Conservation (phyloP, 768 basidiomycete species). For the Asterophora lycoperdoides region DNA sequence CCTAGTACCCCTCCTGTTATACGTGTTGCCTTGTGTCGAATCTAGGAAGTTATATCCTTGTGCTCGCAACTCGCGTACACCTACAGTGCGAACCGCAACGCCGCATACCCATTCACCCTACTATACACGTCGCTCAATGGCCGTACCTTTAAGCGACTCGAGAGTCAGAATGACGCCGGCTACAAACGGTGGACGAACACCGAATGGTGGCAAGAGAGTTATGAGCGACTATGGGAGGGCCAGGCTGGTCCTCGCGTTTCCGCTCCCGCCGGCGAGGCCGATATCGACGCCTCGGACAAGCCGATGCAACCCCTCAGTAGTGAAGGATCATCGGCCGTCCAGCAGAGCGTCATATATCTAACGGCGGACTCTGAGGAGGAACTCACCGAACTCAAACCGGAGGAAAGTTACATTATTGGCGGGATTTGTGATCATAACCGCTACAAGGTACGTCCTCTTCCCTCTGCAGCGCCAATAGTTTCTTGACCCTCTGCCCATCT, state of each 20-base stretch:
- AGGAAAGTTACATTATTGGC: conserved; percentile 91
- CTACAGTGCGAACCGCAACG: conserved; percentile 81
- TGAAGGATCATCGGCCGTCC: conserved; percentile 15
- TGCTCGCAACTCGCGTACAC: conserved; percentile 88
- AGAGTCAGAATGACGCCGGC: conserved; percentile 57
- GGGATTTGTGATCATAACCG: conserved; percentile 96
- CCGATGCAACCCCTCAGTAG: background rate
- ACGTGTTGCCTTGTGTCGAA: conserved; percentile 4
- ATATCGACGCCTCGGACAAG: background rate
- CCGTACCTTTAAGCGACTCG: conserved; percentile 58
- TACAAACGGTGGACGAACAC: conserved; percentile 80
- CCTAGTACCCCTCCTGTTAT: conserved; percentile 11
- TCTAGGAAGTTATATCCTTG: conserved; percentile 87
- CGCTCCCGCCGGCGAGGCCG: background rate
- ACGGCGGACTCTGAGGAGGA: conserved; percentile 92
- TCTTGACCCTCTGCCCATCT: conserved; percentile 6
- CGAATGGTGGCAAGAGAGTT: conserved; percentile 80
- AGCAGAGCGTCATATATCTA: conserved; percentile 75
- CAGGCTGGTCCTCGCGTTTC: background rate
- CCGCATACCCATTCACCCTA: conserved; percentile 66
- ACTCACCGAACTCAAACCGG: conserved; percentile 73
- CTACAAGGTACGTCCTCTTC: conserved; percentile 61
- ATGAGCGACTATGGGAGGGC: conserved; percentile 60
- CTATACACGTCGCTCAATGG: conserved; percentile 81
- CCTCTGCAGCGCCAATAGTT: background rate